Evolutionary conservation across 1,284 basidiomycete genomes (phyloP).

Genomic region (Ceratobasidium sp.): DNA sequence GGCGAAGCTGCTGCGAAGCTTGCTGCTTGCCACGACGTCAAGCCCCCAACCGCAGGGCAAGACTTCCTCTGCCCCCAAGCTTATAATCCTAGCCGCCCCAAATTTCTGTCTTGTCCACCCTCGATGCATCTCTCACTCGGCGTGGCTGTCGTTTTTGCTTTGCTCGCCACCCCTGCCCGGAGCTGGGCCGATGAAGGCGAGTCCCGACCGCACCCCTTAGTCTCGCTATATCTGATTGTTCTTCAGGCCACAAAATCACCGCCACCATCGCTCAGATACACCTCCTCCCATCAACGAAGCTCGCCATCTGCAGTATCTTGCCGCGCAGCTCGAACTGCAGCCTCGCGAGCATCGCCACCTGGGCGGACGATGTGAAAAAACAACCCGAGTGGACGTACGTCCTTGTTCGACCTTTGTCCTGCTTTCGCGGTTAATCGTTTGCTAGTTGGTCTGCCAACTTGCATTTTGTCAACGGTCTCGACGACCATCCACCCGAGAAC

Average conservation of each 20-base stretch:
- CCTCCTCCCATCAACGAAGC: constrained; percentile 75
- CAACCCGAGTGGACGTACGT: constrained; percentile 55
- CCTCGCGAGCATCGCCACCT: constrained; percentile 79
- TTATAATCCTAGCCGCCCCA: too few relatives aligned
- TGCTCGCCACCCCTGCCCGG: neutral
- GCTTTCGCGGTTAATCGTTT: constrained; percentile 45
- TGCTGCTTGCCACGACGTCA: too few relatives aligned
- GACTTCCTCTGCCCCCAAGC: too few relatives aligned
- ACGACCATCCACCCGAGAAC: constrained; percentile 75
- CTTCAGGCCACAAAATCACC: constrained; percentile 82
- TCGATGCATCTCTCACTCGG: too few relatives aligned
- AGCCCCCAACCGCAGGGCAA: too few relatives aligned
- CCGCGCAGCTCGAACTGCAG: constrained; percentile 66
- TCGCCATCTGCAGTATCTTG: constrained; percentile 70
- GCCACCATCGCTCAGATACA: constrained; percentile 93
- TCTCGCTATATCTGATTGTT: neutral
- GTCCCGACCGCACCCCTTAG: neutral
- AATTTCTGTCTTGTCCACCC: too few relatives aligned
- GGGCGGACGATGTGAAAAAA: constrained; percentile 77
- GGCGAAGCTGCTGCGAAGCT: too few relatives aligned
- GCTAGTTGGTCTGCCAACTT: constrained; percentile 49
- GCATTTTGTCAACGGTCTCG: constrained; percentile 76
- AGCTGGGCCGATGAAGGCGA: constrained; percentile 7
- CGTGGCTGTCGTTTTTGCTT: neutral
- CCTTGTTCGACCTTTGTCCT: constrained; percentile 40